A percentile compares a stretch with the other conserved stretches of the same genome.
Evolutionary conservation across 139 green algal species (phyloP).

Genomic region (Penium margaritaceum): DNA sequence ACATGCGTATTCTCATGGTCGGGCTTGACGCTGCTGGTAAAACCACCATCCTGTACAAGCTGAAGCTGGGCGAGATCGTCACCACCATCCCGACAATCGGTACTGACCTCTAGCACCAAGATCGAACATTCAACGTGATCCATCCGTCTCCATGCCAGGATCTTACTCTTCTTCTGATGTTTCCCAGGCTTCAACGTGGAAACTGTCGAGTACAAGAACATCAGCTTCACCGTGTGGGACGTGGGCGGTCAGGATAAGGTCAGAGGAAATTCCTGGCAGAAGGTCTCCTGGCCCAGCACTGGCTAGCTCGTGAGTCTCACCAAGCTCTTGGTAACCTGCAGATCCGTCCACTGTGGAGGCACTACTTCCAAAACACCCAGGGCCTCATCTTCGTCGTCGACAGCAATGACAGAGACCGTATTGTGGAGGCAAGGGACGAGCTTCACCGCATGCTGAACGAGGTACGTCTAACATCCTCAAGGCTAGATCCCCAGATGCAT

Average conservation of each 20-base stretch:
- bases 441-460: constrained; percentile 98
- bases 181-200: constrained; percentile 82
- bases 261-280: no score
- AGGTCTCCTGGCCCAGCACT: no score
- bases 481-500: no score
- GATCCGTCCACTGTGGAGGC: constrained; percentile 82
- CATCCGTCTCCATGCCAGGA: no score
- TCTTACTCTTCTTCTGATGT: neutral
- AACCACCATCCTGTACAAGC: constrained; percentile 97
- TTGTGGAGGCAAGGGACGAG: constrained; percentile 91
- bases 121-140: no score
- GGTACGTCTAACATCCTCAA: no score
- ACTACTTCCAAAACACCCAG: constrained; percentile 99
- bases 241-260: constrained; percentile 86
- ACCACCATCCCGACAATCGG: constrained; percentile 88
- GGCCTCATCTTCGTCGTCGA: constrained; percentile 99
- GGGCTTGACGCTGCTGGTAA: constrained; percentile 94
- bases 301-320: no score
- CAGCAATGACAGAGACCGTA: constrained; percentile 87
- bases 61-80: constrained; percentile 92
- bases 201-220: constrained; percentile 91
- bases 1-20: constrained; percentile 99
- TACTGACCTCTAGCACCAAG: no score
- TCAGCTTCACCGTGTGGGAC: constrained; percentile 73
- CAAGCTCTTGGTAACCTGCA: no score